phyloP scores from a whole-genome alignment of 2,329 filamentous ascomycete species.

The Curvularia eragrostidis region DNA sequence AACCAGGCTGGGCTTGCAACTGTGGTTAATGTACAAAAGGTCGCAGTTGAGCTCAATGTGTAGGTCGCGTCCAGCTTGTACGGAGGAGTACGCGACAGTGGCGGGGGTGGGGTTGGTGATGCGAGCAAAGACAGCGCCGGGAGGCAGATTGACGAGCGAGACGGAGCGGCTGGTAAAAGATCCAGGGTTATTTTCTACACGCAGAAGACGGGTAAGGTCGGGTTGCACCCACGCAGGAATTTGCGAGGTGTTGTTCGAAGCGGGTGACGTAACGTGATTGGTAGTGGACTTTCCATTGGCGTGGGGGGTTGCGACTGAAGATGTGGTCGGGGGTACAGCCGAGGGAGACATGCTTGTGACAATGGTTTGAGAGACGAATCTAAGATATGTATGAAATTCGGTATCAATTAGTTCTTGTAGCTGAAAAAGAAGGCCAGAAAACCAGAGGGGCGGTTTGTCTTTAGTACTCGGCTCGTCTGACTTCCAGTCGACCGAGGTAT shows the following conservation, averaged over 20 bases:
- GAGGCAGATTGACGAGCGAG: constrained; percentile 59
- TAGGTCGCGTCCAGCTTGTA: constrained; percentile 57
- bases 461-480: constrained; percentile 19
- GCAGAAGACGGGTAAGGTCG: constrained; percentile 49
- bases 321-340: constrained; percentile 29
- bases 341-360: constrained; percentile 38
- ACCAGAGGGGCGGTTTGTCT: constrained; percentile 5
- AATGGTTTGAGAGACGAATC: neutral
- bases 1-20: constrained; percentile 59
- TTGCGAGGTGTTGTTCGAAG: constrained; percentile 16
- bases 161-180: constrained; percentile 54
- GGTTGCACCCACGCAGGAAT: constrained; percentile 48
- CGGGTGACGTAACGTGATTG: constrained; percentile 21
- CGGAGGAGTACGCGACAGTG: constrained; percentile 58
- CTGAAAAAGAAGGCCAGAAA: neutral
- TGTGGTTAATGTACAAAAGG: constrained; percentile 65
- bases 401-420: neutral
- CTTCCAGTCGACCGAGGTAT: neutral
- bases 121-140: constrained; percentile 58
- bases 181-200: constrained; percentile 48
- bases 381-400: neutral
- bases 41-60: constrained; percentile 66
- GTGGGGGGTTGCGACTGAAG: constrained; percentile 23
- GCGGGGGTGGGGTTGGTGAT: constrained; percentile 57
- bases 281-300: constrained; percentile 31